Base-by-base conservation (phyloP, 2,329 filamentous ascomycete species). In the Triangularia verruculosa region DNA sequence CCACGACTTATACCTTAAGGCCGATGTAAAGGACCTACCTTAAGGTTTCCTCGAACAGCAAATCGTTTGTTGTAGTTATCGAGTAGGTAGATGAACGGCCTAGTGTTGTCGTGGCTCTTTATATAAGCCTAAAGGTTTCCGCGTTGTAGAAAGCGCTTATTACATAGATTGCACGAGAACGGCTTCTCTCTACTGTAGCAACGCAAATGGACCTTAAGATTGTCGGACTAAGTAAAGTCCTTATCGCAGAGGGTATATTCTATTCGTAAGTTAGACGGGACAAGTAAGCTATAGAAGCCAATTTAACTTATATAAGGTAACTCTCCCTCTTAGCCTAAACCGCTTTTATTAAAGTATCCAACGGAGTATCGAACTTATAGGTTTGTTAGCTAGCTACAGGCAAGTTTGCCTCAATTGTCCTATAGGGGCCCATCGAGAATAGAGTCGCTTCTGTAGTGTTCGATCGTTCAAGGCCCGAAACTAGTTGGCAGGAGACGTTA, bases 1-100 rank as follows among this genome's bases (percentile, higher is more conserved):
- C 27, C 27, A 28, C 27, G 27, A 28, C 27, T 28, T 28, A 28
- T 28, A 9, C 27, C 27, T 28, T 28, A 28, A 28, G 27, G 27
- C 27, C 27, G 27, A 28, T 28, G 27, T 9, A 28, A 13, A 15
- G 11, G 52, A 28, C 76, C 57, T 72, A 91, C 91, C 85, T 98
- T 98, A 69, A 97, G 84, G 73, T 97, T 97, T 9, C 94, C 94
- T 1, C 94, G 84, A 70, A 96, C 91, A 0, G 92, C 96, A 73
- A 97, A 97, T 54, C 88, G 84, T 79, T 97, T 97, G 66, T 87
- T 86, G 78, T 94, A 98, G 65, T 87, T 83, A 70, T 96, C 92
- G 6, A 97, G 82, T 65, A 85, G 87, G 78, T 94, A 98, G 28
- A 86, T 84, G 73, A 90, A 97, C 1, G 89, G 90, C 77, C 95